A percentile compares a stretch with the other conserved stretches of the same genome.
Conservation (phyloP, 2,329 filamentous ascomycete species). For the Aspergillus novofumigatus region DNA sequence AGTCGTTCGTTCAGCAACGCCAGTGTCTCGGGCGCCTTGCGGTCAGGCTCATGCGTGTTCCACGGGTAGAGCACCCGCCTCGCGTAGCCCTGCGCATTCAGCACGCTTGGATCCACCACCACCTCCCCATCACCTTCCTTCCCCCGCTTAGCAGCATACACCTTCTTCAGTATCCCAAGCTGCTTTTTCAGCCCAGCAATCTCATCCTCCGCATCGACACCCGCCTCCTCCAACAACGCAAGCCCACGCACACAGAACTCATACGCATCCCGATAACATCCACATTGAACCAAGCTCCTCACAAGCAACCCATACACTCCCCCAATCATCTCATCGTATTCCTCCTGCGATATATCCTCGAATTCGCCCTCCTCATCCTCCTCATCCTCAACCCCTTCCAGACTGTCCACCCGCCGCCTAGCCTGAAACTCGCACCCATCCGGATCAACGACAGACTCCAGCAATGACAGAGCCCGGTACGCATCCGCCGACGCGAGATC, state of each 20-base stretch:
- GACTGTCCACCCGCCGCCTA: conserved; percentile 40
- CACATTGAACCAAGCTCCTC: conserved; percentile 31
- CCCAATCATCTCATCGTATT: conserved; percentile 34
- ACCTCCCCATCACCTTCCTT: conserved; percentile 9
- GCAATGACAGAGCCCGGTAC: conserved; percentile 81
- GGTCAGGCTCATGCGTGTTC: conserved; percentile 58
- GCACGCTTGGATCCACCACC: conserved; percentile 25
- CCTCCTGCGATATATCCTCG: conserved; percentile 25
- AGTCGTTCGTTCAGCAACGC: conserved; percentile 68
- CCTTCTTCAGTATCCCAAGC: conserved; percentile 24
- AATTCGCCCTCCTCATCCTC: conserved; percentile 41
- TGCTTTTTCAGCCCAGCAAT: conserved; percentile 21
- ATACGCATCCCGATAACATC: conserved; percentile 40
- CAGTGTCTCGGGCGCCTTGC: conserved; percentile 54
- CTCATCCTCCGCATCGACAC: conserved; percentile 3
- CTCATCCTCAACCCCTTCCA: conserved; percentile 30
- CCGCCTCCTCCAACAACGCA: conserved; percentile 15
- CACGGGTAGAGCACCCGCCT: conserved; percentile 59
- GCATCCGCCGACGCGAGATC: conserved; percentile 88
- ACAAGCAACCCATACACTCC: conserved; percentile 37
- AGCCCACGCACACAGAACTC: conserved; percentile 36
- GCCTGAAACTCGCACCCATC: conserved; percentile 82
- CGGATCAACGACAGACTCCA: conserved; percentile 69
- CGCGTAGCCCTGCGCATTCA: conserved; percentile 38
- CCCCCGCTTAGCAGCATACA: conserved; percentile 14